phyloP scores from a whole-genome alignment of 345 rosid genomes.

The Rhizophora apiculata region DNA sequence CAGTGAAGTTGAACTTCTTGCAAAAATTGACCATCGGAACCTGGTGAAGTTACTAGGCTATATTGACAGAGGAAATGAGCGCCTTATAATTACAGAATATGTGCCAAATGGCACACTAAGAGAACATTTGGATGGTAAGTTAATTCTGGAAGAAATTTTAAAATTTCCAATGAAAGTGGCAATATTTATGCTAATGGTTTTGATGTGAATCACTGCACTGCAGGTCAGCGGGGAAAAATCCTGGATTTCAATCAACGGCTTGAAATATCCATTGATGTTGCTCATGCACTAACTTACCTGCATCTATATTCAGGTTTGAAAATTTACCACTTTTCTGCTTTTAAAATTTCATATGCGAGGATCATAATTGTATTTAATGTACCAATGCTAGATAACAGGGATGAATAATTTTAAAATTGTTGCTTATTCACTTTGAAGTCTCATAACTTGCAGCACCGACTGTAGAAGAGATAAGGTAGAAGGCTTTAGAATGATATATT shows the following conservation, averaged over 20 bases:
- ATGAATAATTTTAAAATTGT: too few relatives aligned
- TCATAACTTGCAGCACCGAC: too few relatives aligned
- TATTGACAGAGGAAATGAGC: constrained; percentile 74
- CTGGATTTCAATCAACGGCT: constrained; percentile 90
- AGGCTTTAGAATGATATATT: too few relatives aligned
- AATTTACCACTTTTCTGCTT: neutral
- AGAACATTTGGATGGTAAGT: constrained; percentile 92
- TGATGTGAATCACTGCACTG: constrained; percentile 10
- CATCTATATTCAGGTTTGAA: constrained; percentile 79
- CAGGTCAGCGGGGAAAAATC: constrained; percentile 64
- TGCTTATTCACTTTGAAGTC: too few relatives aligned
- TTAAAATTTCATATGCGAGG: neutral
- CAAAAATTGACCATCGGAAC: constrained; percentile 88
- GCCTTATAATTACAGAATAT: constrained; percentile 89
- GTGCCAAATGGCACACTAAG: constrained; percentile 91
- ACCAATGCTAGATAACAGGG: neutral
- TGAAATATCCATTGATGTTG: constrained; percentile 85
- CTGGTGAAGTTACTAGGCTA: constrained; percentile 89
- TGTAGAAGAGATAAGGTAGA: too few relatives aligned
- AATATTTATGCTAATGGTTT: constrained; percentile 8
- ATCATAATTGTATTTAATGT: neutral
- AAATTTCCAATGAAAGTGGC: constrained; percentile 9
- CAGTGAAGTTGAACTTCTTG: constrained; percentile 88
- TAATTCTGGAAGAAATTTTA: neutral
- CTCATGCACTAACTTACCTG: constrained; percentile 94